Evolutionary conservation across 1,139 yeast species (phyloP).

Genomic region (Saccharomycopsis crataegensis): DNA sequence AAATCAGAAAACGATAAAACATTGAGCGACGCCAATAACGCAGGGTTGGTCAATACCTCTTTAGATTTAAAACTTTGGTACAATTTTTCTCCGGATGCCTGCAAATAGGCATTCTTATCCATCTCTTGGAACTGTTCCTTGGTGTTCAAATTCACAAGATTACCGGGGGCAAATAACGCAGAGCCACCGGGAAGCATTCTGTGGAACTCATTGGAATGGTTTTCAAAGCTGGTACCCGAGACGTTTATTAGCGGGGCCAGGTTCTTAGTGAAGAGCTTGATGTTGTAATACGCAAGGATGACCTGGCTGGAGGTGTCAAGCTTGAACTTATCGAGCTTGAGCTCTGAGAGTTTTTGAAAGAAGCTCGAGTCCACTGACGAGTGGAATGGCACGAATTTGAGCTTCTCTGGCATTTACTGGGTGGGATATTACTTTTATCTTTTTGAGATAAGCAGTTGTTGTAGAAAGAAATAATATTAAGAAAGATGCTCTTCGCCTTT

Average conservation of each 20-base stretch:
- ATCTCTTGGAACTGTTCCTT: slow-evolving; percentile 70
- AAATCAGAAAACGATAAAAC: slow-evolving; percentile 76
- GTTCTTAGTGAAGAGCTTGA: slow-evolving; percentile 21
- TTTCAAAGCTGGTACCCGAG: slow-evolving; percentile 23
- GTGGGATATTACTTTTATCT: too few relatives aligned
- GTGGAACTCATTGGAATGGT: slow-evolving; percentile 18
- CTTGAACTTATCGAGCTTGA: slow-evolving; percentile 61
- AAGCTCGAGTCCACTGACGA: slow-evolving; percentile 84
- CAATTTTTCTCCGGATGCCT: slow-evolving; percentile 35
- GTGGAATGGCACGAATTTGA: slow-evolving; percentile 48
- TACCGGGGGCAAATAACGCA: slow-evolving; percentile 30
- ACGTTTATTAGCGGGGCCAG: slow-evolving; percentile 23
- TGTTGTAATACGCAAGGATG: slow-evolving; percentile 20
- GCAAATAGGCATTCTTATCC: slow-evolving; percentile 54
- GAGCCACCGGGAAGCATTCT: slow-evolving; percentile 23
- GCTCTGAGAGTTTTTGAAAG: slow-evolving; percentile 61
- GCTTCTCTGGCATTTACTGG: slow-evolving; percentile 17
- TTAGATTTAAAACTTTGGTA: slow-evolving; percentile 29
- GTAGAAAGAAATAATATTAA: too few relatives aligned
- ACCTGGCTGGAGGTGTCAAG: slow-evolving; percentile 43
- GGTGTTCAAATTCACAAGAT: slow-evolving; percentile 65
- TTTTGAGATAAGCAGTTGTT: not conserved
- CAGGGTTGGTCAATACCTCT: slow-evolving; percentile 32
- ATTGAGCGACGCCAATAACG: slow-evolving; percentile 40
- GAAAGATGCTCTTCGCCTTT: too few relatives aligned